A percentile compares a stretch with the other conserved stretches of the same genome.
These are phyloP conservation scores for Fusarium chuoi DNA, from an alignment of 2,329 filamentous ascomycete genomes.

Conservation along the genomic window DNA sequence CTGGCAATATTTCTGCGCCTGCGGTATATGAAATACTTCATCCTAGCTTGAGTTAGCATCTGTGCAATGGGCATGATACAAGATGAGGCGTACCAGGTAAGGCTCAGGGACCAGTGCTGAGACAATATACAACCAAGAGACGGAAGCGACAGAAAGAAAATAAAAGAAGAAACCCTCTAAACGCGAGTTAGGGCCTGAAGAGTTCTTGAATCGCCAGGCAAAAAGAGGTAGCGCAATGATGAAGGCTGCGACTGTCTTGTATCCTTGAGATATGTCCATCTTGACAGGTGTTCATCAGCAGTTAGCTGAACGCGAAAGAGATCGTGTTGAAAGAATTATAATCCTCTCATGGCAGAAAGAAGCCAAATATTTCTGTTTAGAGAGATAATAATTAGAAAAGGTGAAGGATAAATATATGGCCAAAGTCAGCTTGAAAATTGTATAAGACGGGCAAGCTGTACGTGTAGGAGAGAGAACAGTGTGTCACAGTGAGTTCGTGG, in stretches of 20 bases:
- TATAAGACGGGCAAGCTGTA: slow-evolving; percentile 22
- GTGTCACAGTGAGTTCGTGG: neutral
- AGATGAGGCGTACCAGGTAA: slow-evolving; percentile 59
- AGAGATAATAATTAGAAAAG: neutral
- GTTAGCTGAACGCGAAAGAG: neutral
- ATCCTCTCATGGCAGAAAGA: neutral
- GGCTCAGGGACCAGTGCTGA: slow-evolving; percentile 59
- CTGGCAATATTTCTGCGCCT: slow-evolving; percentile 87
- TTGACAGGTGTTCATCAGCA: slow-evolving; percentile 42
- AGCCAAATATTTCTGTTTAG: neutral
- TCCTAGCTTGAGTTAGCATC: slow-evolving; percentile 65
- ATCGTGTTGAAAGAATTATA: too few species aligned
- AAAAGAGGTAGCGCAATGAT: slow-evolving; percentile 20
- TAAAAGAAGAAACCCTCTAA: slow-evolving; percentile 23
- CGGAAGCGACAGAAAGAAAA: slow-evolving; percentile 28
- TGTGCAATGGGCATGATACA: too few species aligned
- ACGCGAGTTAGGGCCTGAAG: neutral
- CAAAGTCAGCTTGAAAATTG: slow-evolving; percentile 9
- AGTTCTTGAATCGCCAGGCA: slow-evolving; percentile 8
- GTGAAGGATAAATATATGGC: neutral
- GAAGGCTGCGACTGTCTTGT: slow-evolving; percentile 23
- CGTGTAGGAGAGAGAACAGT: slow-evolving; percentile 21
- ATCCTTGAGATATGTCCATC: slow-evolving; percentile 34
- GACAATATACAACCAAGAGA: slow-evolving; percentile 40
- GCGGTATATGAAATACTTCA: slow-evolving; percentile 88